Percentiles rank a stretch among this genome's conserved stretches.
phyloP scores from a whole-genome alignment of 2,329 filamentous ascomycete species.

The Hymenoscyphus fraxineus region DNA sequence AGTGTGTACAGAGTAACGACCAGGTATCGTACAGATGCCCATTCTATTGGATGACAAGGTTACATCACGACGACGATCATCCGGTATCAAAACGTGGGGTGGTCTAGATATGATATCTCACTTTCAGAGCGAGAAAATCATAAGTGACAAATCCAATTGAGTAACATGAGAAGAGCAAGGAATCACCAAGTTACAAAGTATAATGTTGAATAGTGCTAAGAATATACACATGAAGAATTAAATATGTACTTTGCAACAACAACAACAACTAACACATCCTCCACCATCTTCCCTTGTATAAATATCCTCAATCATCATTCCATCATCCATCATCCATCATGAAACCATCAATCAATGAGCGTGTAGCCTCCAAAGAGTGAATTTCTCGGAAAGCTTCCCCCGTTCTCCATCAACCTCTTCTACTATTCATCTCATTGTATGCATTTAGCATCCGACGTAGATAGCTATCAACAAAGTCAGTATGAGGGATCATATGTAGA shows the following conservation, averaged over 20 bases:
- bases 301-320: neutral
- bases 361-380: neutral
- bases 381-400: no score
- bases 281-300: neutral
- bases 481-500: neutral
- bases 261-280: neutral
- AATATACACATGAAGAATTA: neutral
- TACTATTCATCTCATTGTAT: neutral
- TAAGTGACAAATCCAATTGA: neutral
- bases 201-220: no score
- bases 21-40: no score
- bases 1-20: no score
- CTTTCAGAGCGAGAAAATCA: no score
- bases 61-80: no score
- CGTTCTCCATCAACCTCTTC: neutral
- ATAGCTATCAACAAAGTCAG: conserved; percentile 9
- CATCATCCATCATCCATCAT: neutral
- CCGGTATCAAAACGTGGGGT: no score
- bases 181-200: no score
- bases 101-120: no score
- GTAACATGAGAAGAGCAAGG: neutral
- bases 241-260: neutral
- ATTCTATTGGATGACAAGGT: no score
- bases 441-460: conserved; percentile 15
- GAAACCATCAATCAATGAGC: neutral